These are phyloP conservation scores for Helotiales sp. DNA, from an alignment of 2,329 filamentous ascomycete genomes.

Conservation along the genomic window DNA sequence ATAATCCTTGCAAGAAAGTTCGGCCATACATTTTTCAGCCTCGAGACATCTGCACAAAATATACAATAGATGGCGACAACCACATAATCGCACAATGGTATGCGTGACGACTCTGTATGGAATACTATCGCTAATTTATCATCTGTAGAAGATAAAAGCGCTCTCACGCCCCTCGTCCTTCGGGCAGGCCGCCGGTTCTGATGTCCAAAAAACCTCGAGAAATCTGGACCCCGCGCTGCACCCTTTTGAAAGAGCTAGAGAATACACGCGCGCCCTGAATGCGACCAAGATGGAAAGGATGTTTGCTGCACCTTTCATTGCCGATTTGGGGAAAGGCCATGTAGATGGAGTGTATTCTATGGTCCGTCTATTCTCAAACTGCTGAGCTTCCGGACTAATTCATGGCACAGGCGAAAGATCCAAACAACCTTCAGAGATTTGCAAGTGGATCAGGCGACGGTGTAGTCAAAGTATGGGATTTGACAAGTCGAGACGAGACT, in stretches of 20 bases:
- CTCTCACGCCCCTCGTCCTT: slow-evolving; percentile 65
- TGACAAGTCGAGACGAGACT: slow-evolving; percentile 69
- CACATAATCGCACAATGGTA: slow-evolving; percentile 32
- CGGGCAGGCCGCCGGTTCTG: slow-evolving; percentile 66
- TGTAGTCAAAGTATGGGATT: slow-evolving; percentile 90
- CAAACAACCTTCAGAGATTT: slow-evolving; percentile 69
- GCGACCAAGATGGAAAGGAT: slow-evolving; percentile 92
- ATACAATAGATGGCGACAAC: slow-evolving; percentile 19
- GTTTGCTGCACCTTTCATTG: slow-evolving; percentile 83
- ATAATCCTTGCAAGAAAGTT: slow-evolving; percentile 26
- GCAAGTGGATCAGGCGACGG: slow-evolving; percentile 90
- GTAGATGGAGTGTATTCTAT: slow-evolving; percentile 70
- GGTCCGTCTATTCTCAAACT: too few species aligned
- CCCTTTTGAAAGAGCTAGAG: slow-evolving; percentile 82
- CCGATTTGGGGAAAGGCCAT: slow-evolving; percentile 84
- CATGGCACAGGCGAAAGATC: slow-evolving; percentile 80
- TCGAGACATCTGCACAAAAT: background rate
- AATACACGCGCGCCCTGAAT: slow-evolving; percentile 77
- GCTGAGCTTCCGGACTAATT: too few species aligned
- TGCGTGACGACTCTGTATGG: background rate
- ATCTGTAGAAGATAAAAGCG: slow-evolving; percentile 59
- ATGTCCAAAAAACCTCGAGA: slow-evolving; percentile 63
- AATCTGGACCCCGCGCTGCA: slow-evolving; percentile 74
- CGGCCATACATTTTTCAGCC: slow-evolving; percentile 21
- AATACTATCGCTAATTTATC: background rate